Evolutionary conservation across 371 early-diverging fungal species (phyloP), one percentile per base, ranked within the genome.

Genomic region (Parasitella parasitica): DNA sequence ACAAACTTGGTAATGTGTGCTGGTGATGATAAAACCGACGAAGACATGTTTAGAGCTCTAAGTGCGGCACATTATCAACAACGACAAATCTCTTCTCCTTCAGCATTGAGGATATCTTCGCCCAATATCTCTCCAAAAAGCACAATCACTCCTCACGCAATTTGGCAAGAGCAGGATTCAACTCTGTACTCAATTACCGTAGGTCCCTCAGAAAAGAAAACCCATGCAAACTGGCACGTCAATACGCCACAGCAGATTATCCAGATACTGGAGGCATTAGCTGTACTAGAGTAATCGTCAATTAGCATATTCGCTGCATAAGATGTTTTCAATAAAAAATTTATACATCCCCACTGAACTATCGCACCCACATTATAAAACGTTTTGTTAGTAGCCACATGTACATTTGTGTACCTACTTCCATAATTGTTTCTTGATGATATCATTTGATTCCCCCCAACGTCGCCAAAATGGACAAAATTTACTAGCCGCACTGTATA

Each of bases 1-100:
- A 86, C 87, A 34, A 94, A 93, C 64, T 96, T 97, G 76, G 84
- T 94, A n/a, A 81, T 94, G 46, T 96, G 97, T 70, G 96, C 93
- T 18, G 97, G 98, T 15, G 97, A 98, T 70, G 97, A 97, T 71
- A 87, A 91, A 71, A 97, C 98, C 1, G 98, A 98, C 69, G 97
- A 97, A 70, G 98, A 97, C 69, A 97, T 98, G 97, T 92, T 91
- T 75, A 84, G 89, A 35, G 84, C 83, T 7, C 36, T 72, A 12
- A 56, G 66, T 12, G 54, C 59, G 27, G 28, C 53, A 5, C 63
- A 66, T 27, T 61, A 61, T 35, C 46, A 46, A 24, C 46, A 46
- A 46, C 20, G 24, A 24, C 46, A 46, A 46, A 11, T 11, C 13
- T 46, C 46, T 11, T 46, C 46, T 13, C 46, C 46, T 4, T 22